Percentiles rank a stretch among this genome's conserved stretches.
These are phyloP conservation scores for Poterioochromonas sp. DNA, from an alignment of 352 stramenopile genomes.

Conservation along the genomic window DNA sequence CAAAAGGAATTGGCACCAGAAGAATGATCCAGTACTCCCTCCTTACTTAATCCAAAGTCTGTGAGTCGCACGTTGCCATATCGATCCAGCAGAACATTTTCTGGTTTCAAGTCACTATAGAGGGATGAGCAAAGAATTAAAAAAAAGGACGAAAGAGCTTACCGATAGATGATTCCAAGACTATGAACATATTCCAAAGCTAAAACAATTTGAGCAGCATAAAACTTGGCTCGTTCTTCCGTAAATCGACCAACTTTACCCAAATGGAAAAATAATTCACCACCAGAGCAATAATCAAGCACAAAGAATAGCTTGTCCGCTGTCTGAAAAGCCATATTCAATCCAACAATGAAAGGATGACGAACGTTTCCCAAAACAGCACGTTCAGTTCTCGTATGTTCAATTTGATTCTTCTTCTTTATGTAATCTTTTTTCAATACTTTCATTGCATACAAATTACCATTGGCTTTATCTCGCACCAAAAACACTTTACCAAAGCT, in stretches of 20 bases:
- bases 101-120: slow-evolving; percentile 79
- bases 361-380: slow-evolving; percentile 90
- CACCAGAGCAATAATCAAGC: slow-evolving; percentile 92
- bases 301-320: slow-evolving; percentile 92
- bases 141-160: slow-evolving; percentile 58
- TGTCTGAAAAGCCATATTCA: slow-evolving; percentile 92
- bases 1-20: slow-evolving; percentile 91
- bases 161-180: slow-evolving; percentile 88
- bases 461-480: slow-evolving; percentile 79
- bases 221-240: slow-evolving; percentile 85
- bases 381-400: slow-evolving; percentile 96
- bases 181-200: slow-evolving; percentile 88
- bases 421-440: slow-evolving; percentile 98
- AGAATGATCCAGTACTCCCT: slow-evolving; percentile 86
- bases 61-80: slow-evolving; percentile 89
- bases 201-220: slow-evolving; percentile 90
- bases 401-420: slow-evolving; percentile 95
- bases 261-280: slow-evolving; percentile 85
- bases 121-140: background rate
- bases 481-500: slow-evolving; percentile 89
- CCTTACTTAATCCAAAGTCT: slow-evolving; percentile 96
- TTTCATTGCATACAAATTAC: slow-evolving; percentile 94
- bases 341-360: slow-evolving; percentile 92
- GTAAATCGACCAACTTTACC: slow-evolving; percentile 81
- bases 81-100: slow-evolving; percentile 86